These are phyloP conservation scores for Boechera stricta DNA, from an alignment of 345 rosid genomes.

Conservation along the genomic window DNA sequence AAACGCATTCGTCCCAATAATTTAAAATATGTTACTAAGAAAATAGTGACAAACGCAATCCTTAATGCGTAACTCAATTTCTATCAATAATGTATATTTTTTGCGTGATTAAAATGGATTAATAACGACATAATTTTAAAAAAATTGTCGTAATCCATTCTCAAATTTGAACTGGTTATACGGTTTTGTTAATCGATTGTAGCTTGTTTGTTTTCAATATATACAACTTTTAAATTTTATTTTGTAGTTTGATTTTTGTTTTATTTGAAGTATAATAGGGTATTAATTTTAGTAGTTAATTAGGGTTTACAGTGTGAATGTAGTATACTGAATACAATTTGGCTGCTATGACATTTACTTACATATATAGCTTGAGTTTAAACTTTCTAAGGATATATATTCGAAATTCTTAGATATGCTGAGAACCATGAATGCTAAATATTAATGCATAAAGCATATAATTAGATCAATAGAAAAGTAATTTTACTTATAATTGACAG, in stretches of 20 bases:
- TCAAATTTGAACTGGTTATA: neutral
- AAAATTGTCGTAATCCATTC: neutral
- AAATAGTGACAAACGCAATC: conserved; percentile 8
- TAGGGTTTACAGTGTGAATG: neutral
- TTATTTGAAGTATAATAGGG: neutral
- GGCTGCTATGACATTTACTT: neutral
- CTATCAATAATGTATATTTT: neutral
- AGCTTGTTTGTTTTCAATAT: neutral
- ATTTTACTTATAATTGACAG: conserved; percentile 24
- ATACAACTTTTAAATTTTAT: neutral
- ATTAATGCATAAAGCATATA: neutral
- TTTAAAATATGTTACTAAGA: neutral
- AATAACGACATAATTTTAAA: neutral
- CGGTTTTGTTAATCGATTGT: neutral
- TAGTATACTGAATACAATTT: neutral
- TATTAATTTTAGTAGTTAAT: neutral
- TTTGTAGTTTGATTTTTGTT: neutral
- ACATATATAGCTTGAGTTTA: neutral
- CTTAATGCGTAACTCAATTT: neutral
- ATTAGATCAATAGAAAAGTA: neutral
- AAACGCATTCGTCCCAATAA: neutral
- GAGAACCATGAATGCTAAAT: neutral
- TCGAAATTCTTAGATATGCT: neutral
- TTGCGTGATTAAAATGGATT: neutral
- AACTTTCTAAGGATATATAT: neutral